Conservation (phyloP, 352 stramenopile species). For the Poterioochromonas sp. region DNA sequence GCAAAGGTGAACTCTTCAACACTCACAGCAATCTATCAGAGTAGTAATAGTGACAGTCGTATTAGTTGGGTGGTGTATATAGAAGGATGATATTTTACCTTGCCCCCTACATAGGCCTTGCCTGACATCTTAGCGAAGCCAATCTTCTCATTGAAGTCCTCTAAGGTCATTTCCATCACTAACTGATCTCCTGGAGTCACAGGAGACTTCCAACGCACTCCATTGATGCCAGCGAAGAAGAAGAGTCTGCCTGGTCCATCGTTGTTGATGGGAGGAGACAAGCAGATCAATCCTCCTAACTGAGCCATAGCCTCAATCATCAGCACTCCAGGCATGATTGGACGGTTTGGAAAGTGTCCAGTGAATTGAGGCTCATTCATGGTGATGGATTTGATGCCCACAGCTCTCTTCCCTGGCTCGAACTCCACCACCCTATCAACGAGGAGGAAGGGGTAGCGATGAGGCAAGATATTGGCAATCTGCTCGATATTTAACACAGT, state of each 20-base stretch:
- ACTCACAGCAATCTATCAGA: constrained; percentile 22
- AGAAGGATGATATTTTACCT: constrained; percentile 47
- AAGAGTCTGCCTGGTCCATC: constrained; percentile 55
- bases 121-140: constrained; percentile 70
- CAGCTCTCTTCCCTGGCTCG: constrained; percentile 60
- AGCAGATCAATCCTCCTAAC: constrained; percentile 64
- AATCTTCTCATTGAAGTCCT: constrained; percentile 66
- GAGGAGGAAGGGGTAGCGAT: constrained; percentile 66
- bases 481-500: constrained; percentile 61
- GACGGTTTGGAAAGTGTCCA: constrained; percentile 67
- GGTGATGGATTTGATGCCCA: constrained; percentile 70
- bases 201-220: constrained; percentile 72
- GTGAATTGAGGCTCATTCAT: constrained; percentile 53
- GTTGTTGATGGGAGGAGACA: constrained; percentile 60
- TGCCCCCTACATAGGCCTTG: constrained; percentile 67
- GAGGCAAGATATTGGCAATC: constrained; percentile 64
- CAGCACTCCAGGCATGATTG: constrained; percentile 64
- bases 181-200: constrained; percentile 68
- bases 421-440: constrained; percentile 62
- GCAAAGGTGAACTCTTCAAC: constrained; percentile 50
- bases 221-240: constrained; percentile 69
- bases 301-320: constrained; percentile 72
- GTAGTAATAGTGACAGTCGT: constrained; percentile 10
- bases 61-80: neutral
- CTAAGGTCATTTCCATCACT: constrained; percentile 76